Evolutionary conservation across 2,329 filamentous ascomycete genomes (phyloP).

Genomic region (Colletotrichum tropicale): DNA sequence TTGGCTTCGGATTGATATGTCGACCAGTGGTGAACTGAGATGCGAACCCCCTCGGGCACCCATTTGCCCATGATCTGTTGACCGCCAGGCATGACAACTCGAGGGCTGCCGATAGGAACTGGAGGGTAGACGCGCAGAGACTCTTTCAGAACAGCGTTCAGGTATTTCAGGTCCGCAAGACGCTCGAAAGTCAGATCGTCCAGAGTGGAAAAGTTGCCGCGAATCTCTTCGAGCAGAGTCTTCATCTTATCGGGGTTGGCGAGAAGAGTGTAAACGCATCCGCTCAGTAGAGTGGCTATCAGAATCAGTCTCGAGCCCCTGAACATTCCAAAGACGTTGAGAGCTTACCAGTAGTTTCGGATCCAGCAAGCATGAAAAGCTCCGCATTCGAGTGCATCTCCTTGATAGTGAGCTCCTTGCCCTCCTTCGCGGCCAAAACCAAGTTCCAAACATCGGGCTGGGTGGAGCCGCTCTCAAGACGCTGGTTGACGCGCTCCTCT

Average conservation of each 20-base stretch:
- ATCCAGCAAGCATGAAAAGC: conserved; percentile 31
- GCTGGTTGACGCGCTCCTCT: conserved; percentile 30
- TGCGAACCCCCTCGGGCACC: conserved; percentile 33
- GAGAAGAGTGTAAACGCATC: conserved; percentile 29
- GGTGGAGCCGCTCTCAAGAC: conserved; percentile 27
- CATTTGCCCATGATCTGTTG: conserved; percentile 32
- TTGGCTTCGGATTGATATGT: conserved; percentile 45
- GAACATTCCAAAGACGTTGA: conserved; percentile 11
- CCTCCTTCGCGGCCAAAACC: conserved; percentile 22
- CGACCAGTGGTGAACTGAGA: conserved; percentile 44
- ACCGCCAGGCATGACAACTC: conserved; percentile 35
- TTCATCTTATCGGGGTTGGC: conserved; percentile 31
- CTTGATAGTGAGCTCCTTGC: conserved; percentile 7
- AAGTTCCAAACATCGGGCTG: conserved; percentile 30
- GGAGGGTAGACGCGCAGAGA: conserved; percentile 43
- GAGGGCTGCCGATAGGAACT: conserved; percentile 24
- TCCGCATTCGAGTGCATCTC: conserved; percentile 20
- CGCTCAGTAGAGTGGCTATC: conserved; percentile 32
- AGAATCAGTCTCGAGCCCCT: conserved; percentile 2
- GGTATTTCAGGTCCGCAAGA: conserved; percentile 35
- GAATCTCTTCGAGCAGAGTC: conserved; percentile 40
- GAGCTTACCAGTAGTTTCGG: conserved; percentile 33
- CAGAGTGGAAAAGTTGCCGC: conserved; percentile 32
- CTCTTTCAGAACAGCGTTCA: conserved; percentile 46
- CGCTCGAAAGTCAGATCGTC: conserved; percentile 38